These are phyloP conservation scores for Cubamyces lactineus DNA, from an alignment of 768 basidiomycete species.

Conservation along the genomic window DNA sequence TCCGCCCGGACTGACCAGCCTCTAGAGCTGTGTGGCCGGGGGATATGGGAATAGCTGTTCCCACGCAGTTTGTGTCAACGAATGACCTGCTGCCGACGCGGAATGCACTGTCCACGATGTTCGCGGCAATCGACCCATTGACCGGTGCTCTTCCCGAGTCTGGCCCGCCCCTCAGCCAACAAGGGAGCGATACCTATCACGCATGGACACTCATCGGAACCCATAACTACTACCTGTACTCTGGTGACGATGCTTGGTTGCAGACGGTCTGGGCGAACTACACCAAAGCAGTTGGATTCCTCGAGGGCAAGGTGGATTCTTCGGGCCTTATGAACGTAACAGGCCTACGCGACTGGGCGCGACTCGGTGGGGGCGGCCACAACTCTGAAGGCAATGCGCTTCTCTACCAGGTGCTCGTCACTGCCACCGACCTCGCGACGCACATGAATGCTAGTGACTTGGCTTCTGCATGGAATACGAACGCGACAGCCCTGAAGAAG, in stretches of 20 bases:
- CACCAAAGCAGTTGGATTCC: slow-evolving; percentile 56
- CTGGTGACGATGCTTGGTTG: slow-evolving; percentile 57
- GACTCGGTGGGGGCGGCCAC: slow-evolving; percentile 56
- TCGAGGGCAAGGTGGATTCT: slow-evolving; percentile 53
- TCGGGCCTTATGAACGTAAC: slow-evolving; percentile 59
- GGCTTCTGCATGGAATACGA: slow-evolving; percentile 43
- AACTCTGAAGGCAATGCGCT: slow-evolving; percentile 62
- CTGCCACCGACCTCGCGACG: slow-evolving; percentile 48
- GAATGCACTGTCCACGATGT: slow-evolving; percentile 63
- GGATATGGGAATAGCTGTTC: slow-evolving; percentile 67
- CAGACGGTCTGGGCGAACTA: slow-evolving; percentile 55
- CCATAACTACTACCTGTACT: slow-evolving; percentile 59
- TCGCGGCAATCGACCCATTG: slow-evolving; percentile 51
- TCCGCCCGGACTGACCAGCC: not conserved
- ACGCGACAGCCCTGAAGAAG: slow-evolving; percentile 52
- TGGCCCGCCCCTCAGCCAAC: slow-evolving; percentile 48
- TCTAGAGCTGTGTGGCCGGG: slow-evolving; percentile 61
- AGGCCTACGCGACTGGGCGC: slow-evolving; percentile 60
- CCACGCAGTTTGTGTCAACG: slow-evolving; percentile 63
- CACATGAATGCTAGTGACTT: slow-evolving; percentile 41
- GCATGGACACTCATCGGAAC: slow-evolving; percentile 64
- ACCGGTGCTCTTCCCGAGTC: slow-evolving; percentile 62
- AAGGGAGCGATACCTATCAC: slow-evolving; percentile 56
- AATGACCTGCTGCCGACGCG: slow-evolving; percentile 58
- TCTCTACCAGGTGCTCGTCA: slow-evolving; percentile 55